Base-by-base conservation (phyloP, 106 monocot genomes). In the Dendrobium catenatum region DNA sequence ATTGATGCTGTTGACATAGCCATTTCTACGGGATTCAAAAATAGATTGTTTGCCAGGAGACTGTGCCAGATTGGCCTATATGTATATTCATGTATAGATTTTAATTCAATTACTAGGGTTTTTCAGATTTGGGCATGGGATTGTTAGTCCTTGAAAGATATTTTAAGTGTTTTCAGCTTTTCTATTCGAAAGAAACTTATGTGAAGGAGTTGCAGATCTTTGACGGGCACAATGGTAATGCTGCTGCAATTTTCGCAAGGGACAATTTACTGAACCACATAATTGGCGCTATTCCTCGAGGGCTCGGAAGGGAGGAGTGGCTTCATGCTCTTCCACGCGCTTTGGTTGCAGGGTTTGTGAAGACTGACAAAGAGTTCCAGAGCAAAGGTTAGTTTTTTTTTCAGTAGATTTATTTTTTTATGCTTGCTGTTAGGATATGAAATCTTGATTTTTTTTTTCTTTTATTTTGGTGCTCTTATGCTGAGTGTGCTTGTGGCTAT, bases 221-320 rank as follows among this genome's bases (percentile, higher is more conserved):
- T 81, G 92, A 92, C 46, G 92, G 92, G 16, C 92, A 92, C 86
- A 92, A 89, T 81, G 92, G 92, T 19, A 85, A 79, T 84, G 85
- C 92, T 18, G 92, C 92, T 0, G 92, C 92, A 9, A 83, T 89
- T 78, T 92, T 75, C 77, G 75, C 89, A 2, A 87, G 78, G 70
- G 92, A 92, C 54, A 83, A 92, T 51, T 76, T 92, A 42, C 75
- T 92, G 80, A 88, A 76, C 42, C 86, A 92, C 82, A 75, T 92
- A 16, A n/a, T 89, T 70, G 67, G 79, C 47, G 89, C 92, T 0
- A 89, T 89, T 11, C 88, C 89, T 18, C 84, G 78, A 17, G 89
- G 86, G 13, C 80, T 89, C 56, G 82, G 88, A 46, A 72, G 86
- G 84, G 86, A 92, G 33, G 92, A 92, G 78, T 92, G 92, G 92